Evolutionary conservation across 2,329 filamentous ascomycete species (phyloP).

Genomic region (Talaromyces sp.): DNA sequence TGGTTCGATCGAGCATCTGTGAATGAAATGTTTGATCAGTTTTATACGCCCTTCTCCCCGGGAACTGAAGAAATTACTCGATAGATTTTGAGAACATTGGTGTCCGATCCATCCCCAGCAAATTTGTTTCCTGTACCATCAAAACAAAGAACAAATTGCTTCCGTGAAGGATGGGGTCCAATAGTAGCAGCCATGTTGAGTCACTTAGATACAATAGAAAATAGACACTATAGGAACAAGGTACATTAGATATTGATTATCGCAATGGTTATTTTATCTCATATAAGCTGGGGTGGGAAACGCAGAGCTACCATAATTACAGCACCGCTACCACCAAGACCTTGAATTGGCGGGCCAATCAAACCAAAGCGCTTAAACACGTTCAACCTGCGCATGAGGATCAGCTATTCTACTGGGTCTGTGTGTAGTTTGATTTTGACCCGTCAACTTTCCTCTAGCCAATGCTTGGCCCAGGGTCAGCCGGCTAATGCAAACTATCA

Average conservation of each 20-base stretch:
- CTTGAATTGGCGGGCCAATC: not conserved
- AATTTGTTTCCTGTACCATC: slow-evolving; percentile 30
- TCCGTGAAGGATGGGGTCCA: not conserved
- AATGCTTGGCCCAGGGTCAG: not conserved
- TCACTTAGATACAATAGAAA: not conserved
- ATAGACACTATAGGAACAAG: not conserved
- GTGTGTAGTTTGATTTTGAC: not conserved
- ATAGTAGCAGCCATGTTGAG: not conserved
- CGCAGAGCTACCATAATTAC: not conserved
- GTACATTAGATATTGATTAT: too few relatives aligned
- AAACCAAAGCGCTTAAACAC: not conserved
- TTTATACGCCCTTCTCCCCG: not conserved
- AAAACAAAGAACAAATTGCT: slow-evolving; percentile 18
- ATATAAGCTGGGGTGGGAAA: not conserved
- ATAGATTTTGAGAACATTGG: slow-evolving; percentile 29
- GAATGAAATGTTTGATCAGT: slow-evolving; percentile 14
- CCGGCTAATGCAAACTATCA: not conserved
- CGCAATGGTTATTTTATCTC: too few relatives aligned
- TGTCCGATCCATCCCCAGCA: slow-evolving; percentile 23
- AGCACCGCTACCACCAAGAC: not conserved
- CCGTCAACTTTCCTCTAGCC: not conserved
- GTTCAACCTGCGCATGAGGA: not conserved
- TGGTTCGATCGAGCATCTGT: slow-evolving; percentile 17
- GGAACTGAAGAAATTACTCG: not conserved
- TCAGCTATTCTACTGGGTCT: not conserved